phyloP scores from a whole-genome alignment of 129 eudicot genomes.

The Glebionis coronaria region DNA sequence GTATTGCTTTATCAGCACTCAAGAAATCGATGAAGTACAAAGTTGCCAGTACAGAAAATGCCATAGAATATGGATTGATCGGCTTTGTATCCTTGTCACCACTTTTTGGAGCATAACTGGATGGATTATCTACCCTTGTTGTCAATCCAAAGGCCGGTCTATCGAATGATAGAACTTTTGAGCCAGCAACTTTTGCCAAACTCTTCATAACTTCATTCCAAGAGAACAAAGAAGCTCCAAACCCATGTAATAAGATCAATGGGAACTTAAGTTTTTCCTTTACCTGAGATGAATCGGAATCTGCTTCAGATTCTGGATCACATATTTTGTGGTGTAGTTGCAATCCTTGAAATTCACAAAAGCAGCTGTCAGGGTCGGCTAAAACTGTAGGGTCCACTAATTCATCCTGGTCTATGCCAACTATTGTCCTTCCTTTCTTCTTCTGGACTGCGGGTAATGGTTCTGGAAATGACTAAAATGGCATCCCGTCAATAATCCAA shows the following conservation, averaged over 20 bases:
- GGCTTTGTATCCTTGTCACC: conserved; percentile 48
- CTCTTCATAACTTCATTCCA: conserved; percentile 80
- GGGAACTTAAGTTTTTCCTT: conserved; percentile 46
- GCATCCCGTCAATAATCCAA: conserved; percentile 20
- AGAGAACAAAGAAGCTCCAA: conserved; percentile 89
- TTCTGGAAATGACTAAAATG: conserved; percentile 46
- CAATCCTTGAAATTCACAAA: conserved; percentile 85
- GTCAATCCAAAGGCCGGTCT: conserved; percentile 99
- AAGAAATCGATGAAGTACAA: conserved; percentile 71
- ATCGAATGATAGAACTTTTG: conserved; percentile 85
- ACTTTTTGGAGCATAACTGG: conserved; percentile 25
- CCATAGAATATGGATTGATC: conserved; percentile 81
- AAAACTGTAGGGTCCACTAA: conserved; percentile 58
- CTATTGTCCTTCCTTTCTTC: conserved; percentile 49
- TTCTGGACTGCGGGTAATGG: conserved; percentile 34
- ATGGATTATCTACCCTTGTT: conserved; percentile 49
- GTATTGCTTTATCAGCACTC: conserved; percentile 66
- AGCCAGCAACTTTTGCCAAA: conserved; percentile 51
- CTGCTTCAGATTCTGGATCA: conserved; percentile 44
- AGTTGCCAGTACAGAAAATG: conserved; percentile 71
- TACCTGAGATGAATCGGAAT: conserved; percentile 29
- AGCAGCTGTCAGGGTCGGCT: conserved; percentile 88
- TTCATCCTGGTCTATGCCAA: conserved; percentile 83
- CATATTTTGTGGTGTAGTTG: conserved; percentile 80
- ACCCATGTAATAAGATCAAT: conserved; percentile 80